Evolutionary conservation across 768 basidiomycete genomes (phyloP).

Genomic region (Rhodotorula sphaerocarpa): DNA sequence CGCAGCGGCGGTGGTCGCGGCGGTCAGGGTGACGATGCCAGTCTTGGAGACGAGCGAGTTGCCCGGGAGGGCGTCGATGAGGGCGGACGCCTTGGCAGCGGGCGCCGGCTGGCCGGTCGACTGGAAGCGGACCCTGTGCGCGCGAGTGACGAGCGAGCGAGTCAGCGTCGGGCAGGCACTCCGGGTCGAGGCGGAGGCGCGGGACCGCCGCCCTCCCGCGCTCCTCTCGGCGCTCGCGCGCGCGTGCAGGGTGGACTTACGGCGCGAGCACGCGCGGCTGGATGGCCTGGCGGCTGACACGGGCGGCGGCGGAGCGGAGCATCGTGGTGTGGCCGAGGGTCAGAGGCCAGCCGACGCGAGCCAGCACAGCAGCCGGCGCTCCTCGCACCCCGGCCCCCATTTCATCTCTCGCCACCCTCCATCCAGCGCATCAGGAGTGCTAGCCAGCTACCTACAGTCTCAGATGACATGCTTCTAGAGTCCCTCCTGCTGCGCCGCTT

Average conservation of each 20-base stretch:
- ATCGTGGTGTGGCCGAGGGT: neutral
- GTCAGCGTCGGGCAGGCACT: no score
- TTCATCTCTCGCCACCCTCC: no score
- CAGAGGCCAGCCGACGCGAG: neutral
- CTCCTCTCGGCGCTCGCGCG: neutral
- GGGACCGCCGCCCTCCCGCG: no score
- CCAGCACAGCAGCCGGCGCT: no score
- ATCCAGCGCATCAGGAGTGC: no score
- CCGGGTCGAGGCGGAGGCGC: no score
- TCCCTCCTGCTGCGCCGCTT: no score
- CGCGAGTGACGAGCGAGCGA: no score
- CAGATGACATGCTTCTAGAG: no score
- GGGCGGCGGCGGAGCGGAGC: slow-evolving; percentile 10
- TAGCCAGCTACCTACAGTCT: no score
- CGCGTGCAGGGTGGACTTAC: neutral
- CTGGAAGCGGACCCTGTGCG: slow-evolving; percentile 25
- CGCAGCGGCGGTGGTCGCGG: slow-evolving; percentile 45
- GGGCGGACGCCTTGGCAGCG: slow-evolving; percentile 56
- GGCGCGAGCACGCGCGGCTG: slow-evolving; percentile 23
- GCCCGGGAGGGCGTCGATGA: slow-evolving; percentile 75
- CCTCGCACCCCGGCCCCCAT: no score
- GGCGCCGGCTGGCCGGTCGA: slow-evolving; percentile 28
- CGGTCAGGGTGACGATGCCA: slow-evolving; percentile 69
- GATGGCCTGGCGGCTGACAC: slow-evolving; percentile 26
- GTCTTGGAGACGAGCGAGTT: slow-evolving; percentile 84